Evolutionary conservation across 768 basidiomycete species (phyloP).

Genomic region (Agrocybe praecox): DNA sequence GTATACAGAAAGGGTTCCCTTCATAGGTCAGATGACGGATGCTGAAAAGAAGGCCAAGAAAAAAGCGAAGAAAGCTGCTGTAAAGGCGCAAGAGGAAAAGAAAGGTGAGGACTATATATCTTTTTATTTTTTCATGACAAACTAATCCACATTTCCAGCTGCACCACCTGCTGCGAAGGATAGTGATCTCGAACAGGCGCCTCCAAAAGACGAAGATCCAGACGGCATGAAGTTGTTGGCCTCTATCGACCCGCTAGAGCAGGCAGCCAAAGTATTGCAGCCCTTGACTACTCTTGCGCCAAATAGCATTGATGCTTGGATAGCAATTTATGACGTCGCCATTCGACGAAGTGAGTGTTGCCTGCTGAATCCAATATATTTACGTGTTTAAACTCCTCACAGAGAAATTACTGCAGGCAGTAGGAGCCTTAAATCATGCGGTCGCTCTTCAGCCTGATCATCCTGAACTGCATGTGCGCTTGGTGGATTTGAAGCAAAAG

Average conservation of each 20-base stretch:
- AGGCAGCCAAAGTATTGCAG: constrained; percentile 69
- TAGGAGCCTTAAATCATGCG: constrained; percentile 64
- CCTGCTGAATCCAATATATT: background rate
- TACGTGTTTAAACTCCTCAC: background rate
- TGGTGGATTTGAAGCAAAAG: constrained; percentile 61
- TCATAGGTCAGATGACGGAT: constrained; percentile 47
- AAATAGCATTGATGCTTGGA: constrained; percentile 69
- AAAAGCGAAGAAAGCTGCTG: constrained; percentile 79
- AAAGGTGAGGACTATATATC: constrained; percentile 52
- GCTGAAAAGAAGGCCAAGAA: constrained; percentile 83
- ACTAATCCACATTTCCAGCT: constrained; percentile 6
- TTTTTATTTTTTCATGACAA: constrained; percentile 1
- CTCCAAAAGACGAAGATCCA: constrained; percentile 79
- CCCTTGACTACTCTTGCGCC: constrained; percentile 59
- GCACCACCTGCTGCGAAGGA: constrained; percentile 56
- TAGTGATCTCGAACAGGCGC: constrained; percentile 63
- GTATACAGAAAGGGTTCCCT: background rate
- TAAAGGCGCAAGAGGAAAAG: constrained; percentile 71
- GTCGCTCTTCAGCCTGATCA: constrained; percentile 52
- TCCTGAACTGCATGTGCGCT: constrained; percentile 72
- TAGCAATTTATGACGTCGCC: constrained; percentile 78
- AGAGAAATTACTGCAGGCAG: constrained; percentile 85
- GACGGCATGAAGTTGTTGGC: constrained; percentile 74
- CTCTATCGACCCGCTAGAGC: constrained; percentile 67
- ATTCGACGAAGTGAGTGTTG: constrained; percentile 72